Base-by-base conservation (phyloP, 129 eudicot species). In the Pseudognaphalium luteoalbum region DNA sequence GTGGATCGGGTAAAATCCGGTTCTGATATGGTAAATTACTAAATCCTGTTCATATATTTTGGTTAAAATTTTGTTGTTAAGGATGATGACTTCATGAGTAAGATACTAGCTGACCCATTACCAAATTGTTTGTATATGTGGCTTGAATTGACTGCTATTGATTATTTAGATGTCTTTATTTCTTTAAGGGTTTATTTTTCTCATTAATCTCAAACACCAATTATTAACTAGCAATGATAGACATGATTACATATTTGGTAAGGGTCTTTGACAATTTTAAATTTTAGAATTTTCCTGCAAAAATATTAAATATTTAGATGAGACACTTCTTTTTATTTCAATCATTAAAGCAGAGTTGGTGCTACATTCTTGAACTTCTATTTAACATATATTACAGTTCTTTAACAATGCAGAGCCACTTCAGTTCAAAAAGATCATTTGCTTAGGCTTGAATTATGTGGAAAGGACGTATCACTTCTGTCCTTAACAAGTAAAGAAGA, bases 1-100 rank as follows among this genome's bases (percentile, higher is more conserved):
- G 74, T 52, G 39, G 86, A 83, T 71, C 85, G 78, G 68, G 71
- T 76, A 60, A 88, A 84, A 80, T 37, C 85, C 41, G 84, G 74
- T 71, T 71, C 86, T 71, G 83, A 77, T 66, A 70, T 72, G 85
- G 89, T 89, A 89, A 35, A 10, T 73, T 12, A 71, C 65, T 47
- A 21, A 67, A 59, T 51, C 60, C 59, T 74, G 30, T 76, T 39
- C 7, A 51, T 25, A 51, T 19, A 66, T 19, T 71, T 47, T 63
- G 58, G 5, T 7, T 50, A 15, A 42, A 63, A 37, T 75, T 32
- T 65, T 66, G 28, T 76, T 76, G 35, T 32, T 50, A 19, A 28
- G 25, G 62, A 74, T 67, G 62, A 74, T 39, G 66, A 79, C 78
- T 72, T 79, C 73, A 72, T 34, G 16, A 37, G 42, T 35, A 79